Base-by-base conservation (phyloP, 2,329 filamentous ascomycete species). In the Dactylonectria estremocensis region DNA sequence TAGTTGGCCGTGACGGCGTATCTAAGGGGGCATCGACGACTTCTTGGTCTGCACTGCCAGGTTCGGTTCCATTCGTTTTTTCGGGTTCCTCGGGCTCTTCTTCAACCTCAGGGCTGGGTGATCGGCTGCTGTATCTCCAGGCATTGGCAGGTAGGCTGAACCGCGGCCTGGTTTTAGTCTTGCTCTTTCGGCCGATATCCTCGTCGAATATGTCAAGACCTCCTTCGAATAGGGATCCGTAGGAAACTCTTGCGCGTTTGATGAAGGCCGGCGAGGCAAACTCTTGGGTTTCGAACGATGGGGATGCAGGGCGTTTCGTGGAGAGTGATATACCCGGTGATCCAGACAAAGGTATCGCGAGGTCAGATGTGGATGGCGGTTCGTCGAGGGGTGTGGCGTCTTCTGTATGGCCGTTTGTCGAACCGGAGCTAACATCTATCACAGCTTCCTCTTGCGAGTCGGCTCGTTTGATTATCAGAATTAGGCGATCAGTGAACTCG, bases 211-310 rank as follows among this genome's bases (percentile, higher is more conserved):
- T 88, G 73, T 95, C 91, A 69, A 90, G 87, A 1, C 86, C 86
- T 5, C 86, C 86, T 70, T 92, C 89, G 57, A 92, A 89, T 1
- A 92, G 80, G 0, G 90, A 89, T 1, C 91, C 91, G 63, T 92
- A 92, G 0, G 92, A 95, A 4, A 92, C 83, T 62, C 92, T 86
- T 14, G 89, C 87, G 60, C 92, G 87, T 78, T 93, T 95, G 20
- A 94, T 82, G 72, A 97, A 97, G 0, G 93, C 93, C 0, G 95
- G 95, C 3, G 94, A 97, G 5, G 88, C 85, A 82, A 90, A 96
- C 72, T 92, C 88, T 18, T 85, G 82, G 50, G 83, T 74, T 9
- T 83, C 83, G 52, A 83, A 72, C 2, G 76, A 76, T 20, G 79
- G 68, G 6, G 83, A 76, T 20, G 78, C 79, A 6, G 72, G 67